Conservation (phyloP, 176 grass and related monocot genomes). For the Bromus sterilis region DNA sequence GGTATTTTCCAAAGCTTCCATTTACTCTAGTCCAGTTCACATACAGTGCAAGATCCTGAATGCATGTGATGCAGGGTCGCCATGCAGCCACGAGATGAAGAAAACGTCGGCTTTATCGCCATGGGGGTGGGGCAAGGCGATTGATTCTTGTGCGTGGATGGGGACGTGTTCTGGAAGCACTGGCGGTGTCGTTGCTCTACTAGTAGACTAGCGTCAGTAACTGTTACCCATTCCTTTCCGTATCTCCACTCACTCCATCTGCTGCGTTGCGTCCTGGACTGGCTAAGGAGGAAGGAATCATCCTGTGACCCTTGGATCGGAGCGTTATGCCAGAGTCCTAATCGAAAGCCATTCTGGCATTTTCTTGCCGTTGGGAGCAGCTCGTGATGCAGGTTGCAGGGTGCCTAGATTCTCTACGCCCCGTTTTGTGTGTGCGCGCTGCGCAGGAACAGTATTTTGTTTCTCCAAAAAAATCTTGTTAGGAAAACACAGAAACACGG, state of each 20-base stretch:
- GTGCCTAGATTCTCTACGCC: conserved; percentile 11
- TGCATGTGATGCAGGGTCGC: background rate
- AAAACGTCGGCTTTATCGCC: background rate
- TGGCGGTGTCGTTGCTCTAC: background rate
- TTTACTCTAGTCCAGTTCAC: background rate
- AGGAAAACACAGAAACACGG: no score
- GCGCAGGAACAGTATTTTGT: no score
- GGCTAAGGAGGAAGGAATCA: background rate
- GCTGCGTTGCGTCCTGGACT: background rate
- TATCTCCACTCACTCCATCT: background rate
- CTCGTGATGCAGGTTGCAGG: conserved; percentile 33
- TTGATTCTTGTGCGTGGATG: background rate
- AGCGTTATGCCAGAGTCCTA: background rate
- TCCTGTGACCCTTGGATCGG: background rate
- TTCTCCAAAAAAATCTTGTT: background rate
- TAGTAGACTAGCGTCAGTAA: background rate
- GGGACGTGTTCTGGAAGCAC: background rate
- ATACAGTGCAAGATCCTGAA: background rate
- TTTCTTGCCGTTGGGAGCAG: background rate
- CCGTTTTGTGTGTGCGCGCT: background rate
- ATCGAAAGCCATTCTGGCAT: background rate
- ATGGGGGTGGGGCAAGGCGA: background rate
- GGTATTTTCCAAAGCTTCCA: background rate
- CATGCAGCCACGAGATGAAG: background rate
- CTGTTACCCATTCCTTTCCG: background rate